Evolutionary conservation across 192 early-diverging fungal species (phyloP).

Genomic region (Oehlia diaphana): DNA sequence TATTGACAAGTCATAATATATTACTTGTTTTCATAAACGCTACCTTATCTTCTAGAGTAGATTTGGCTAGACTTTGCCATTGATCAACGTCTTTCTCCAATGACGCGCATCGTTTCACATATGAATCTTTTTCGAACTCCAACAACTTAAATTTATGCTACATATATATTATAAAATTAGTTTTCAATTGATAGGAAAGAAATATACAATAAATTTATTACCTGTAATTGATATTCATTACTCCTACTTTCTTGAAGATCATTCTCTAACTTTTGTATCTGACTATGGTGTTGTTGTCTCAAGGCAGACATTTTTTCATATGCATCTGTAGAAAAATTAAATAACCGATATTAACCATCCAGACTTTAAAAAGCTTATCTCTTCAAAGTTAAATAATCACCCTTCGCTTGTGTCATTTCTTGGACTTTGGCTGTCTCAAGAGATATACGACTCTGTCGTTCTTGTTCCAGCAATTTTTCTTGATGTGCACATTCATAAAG

Average conservation of each 20-base stretch:
- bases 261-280: slow-evolving; percentile 1
- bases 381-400: background rate
- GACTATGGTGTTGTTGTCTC: background rate
- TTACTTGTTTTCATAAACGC: background rate
- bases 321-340: background rate
- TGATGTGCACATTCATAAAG: background rate
- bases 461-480: background rate
- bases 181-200: background rate
- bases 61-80: slow-evolving; percentile 6
- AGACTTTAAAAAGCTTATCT: background rate
- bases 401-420: background rate
- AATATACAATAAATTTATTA: background rate
- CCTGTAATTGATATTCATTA: slow-evolving; percentile 3
- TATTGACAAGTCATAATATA: background rate
- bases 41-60: background rate
- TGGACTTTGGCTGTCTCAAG: background rate
- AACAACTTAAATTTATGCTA: background rate
- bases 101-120: background rate
- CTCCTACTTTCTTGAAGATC: background rate
- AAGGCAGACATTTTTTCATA: background rate
- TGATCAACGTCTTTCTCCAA: slow-evolving; percentile 1
- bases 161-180: background rate
- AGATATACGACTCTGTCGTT: background rate
- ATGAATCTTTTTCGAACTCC: background rate
- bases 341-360: too few species aligned